Evolutionary conservation across 768 basidiomycete species (phyloP).

Genomic region (Naganishia randhawae): DNA sequence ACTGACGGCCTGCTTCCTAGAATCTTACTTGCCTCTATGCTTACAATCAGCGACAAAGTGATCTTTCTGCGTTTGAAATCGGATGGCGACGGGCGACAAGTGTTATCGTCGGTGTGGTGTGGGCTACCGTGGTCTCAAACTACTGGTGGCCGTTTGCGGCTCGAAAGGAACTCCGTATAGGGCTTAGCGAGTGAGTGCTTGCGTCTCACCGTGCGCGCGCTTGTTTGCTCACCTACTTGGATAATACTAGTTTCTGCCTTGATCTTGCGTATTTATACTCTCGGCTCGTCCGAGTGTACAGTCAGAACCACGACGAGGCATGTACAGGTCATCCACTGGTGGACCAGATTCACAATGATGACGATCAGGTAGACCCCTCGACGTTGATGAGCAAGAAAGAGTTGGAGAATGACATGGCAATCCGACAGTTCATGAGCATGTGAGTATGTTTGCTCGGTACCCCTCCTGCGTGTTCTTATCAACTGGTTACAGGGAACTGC

Average conservation of each 20-base stretch:
- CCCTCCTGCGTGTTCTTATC: neutral
- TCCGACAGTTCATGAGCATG: conserved; percentile 25
- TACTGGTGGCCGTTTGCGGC: conserved; percentile 98
- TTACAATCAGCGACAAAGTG: conserved; percentile 70
- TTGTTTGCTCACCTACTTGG: neutral
- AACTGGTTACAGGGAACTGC: conserved; percentile 69
- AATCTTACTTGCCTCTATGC: conserved; percentile 73
- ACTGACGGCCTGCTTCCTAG: conserved; percentile 52
- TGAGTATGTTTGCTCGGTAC: neutral
- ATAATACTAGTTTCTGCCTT: conserved; percentile 68
- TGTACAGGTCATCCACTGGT: conserved; percentile 25
- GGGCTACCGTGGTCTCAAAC: conserved; percentile 80
- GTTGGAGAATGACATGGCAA: conserved; percentile 27
- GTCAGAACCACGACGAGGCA: conserved; percentile 49
- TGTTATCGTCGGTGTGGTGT: conserved; percentile 79
- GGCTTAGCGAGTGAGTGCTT: conserved; percentile 72
- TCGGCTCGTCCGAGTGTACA: conserved; percentile 80
- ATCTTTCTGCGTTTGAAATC: conserved; percentile 64
- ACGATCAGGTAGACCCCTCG: conserved; percentile 48
- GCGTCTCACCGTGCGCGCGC: neutral
- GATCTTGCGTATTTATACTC: conserved; percentile 95
- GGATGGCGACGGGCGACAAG: conserved; percentile 73
- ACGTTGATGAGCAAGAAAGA: neutral
- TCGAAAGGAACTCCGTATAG: conserved; percentile 74
- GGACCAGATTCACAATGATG: neutral